Conservation (phyloP, 140 eudicot genomes). For the Stevia rebaudiana region DNA sequence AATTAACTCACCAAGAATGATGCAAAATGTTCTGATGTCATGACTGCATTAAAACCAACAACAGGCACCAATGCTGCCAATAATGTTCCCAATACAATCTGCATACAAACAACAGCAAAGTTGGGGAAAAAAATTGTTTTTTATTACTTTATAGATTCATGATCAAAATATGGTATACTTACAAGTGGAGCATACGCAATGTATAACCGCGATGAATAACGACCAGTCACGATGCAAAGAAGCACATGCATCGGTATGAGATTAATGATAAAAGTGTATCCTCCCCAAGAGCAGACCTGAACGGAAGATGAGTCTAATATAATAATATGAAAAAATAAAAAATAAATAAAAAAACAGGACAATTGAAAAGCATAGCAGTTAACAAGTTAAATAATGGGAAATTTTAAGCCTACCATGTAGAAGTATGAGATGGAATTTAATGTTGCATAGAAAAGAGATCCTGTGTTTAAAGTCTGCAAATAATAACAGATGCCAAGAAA, state of each 20-base stretch:
- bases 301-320: conserved; percentile 5
- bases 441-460: conserved; percentile 93
- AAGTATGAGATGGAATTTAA: conserved; percentile 86
- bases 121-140: not conserved
- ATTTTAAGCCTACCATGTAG: conserved; percentile 63
- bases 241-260: conserved; percentile 98
- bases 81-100: conserved; percentile 93
- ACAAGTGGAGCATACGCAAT: conserved; percentile 97
- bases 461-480: conserved; percentile 94
- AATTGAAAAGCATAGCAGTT: not conserved
- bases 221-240: conserved; percentile 95
- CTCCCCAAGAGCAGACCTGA: conserved; percentile 99
- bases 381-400: conserved; percentile 12
- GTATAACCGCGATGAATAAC: conserved; percentile 87
- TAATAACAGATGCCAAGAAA: conserved; percentile 17
- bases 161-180: conserved; percentile 29
- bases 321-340: not conserved
- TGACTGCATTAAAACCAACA: conserved; percentile 95
- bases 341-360: not conserved
- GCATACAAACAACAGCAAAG: conserved; percentile 21
- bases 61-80: conserved; percentile 97
- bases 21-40: conserved; percentile 99
- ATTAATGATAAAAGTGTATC: conserved; percentile 95
- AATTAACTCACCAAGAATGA: conserved; percentile 92
- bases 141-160: not conserved